phyloP scores from a whole-genome alignment of 106 monocot genomes.

The Dendrobium huoshanense region DNA sequence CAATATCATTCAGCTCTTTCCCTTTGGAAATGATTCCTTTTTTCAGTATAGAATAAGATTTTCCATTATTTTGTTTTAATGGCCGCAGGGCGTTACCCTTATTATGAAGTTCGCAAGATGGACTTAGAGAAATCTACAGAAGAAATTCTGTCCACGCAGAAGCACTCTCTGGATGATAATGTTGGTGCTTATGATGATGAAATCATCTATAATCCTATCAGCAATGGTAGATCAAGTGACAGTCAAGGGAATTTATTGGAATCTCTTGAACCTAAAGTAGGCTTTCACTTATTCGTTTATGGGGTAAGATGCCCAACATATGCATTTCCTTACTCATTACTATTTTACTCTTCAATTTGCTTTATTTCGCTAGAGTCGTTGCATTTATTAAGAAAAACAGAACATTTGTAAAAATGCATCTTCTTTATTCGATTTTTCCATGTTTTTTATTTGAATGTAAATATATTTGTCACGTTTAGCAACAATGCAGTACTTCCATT shows the following conservation, averaged over 20 bases:
- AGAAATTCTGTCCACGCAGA: slow-evolving; percentile 18
- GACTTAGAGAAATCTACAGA: slow-evolving; percentile 17
- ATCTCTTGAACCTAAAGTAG: slow-evolving; percentile 19
- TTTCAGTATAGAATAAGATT: not conserved
- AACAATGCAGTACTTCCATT: not conserved
- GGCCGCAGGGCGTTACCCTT: slow-evolving; percentile 43
- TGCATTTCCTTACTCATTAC: not conserved
- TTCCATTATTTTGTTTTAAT: slow-evolving; percentile 6
- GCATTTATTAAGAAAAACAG: not conserved
- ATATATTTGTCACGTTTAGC: not conserved
- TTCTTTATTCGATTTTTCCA: not conserved
- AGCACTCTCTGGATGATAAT: slow-evolving; percentile 14
- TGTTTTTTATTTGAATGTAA: not conserved
- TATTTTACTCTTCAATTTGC: no score
- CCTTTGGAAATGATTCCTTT: not conserved
- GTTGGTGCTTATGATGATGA: slow-evolving; percentile 19
- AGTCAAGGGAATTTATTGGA: slow-evolving; percentile 3
- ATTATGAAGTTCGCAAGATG: slow-evolving; percentile 52
- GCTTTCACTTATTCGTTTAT: slow-evolving; percentile 51
- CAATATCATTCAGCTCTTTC: not conserved
- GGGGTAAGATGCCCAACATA: slow-evolving; percentile 50
- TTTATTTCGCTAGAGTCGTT: not conserved
- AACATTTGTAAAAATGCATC: not conserved
- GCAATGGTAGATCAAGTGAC: not conserved
- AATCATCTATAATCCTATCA: slow-evolving; percentile 15